Evolutionary conservation across 2,329 filamentous ascomycete species (phyloP), one percentile per base, ranked within the genome.

Genomic region (Thelonectria olida): DNA sequence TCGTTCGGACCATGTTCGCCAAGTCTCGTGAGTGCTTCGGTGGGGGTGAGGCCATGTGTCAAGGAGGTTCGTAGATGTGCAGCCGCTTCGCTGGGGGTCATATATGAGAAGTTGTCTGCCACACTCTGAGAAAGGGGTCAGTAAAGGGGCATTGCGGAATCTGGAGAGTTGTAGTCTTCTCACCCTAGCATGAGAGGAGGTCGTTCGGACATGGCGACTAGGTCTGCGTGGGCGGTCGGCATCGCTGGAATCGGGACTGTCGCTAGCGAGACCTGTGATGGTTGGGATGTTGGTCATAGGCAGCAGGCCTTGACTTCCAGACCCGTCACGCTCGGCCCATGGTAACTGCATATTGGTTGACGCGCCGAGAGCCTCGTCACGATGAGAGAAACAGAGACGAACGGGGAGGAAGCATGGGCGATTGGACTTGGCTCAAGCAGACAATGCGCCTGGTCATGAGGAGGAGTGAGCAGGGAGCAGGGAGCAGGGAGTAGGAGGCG

Each of bases 1-100:
- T 99, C 96, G 78, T 99, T 99, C 25, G 91, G 89, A 28, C 96
- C 96, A 80, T 96, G 88, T 65, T 91, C 87, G 73, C 90, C 86
- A 63, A 97, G 84, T 73, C 95, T 88, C 57, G 90, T 86, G 62
- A 93, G 84, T 34, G 94, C 96, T 78, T 97, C 93, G 44, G 88
- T 86, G 0, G 92, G 90, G 5, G 92, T 88, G 13, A 99, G 85
- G 53, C 96, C 96, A 72, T 92, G 86, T 13, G 85, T 88, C 23
- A 97, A 81, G n/a, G 94, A 97, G 4, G 95, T 96, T 66, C 89
- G 85, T 54, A 98, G 82, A 66, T 88, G 88, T 54, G 89, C 84
- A 44, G 93, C 93, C 10, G 92, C 90, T 78, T 97, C 91, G 73
- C 90, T 84, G 19, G 90, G 85, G n/a, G 89, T 90, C 74, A 97